Conservation (phyloP, 202 grass and related monocot species). For the Saccharum hybrid region DNA sequence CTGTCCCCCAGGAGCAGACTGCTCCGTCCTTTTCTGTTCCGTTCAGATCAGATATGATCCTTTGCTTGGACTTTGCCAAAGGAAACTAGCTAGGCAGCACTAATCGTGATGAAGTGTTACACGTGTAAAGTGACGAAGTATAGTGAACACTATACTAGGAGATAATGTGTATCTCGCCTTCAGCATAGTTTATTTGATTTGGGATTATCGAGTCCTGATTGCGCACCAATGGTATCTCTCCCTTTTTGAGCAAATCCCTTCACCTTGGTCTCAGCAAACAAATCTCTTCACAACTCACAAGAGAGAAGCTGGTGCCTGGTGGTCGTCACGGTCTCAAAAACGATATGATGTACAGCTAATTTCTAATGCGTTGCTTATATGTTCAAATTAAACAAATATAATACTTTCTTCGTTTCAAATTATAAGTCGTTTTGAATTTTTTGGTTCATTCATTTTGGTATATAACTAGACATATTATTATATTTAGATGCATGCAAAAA, state of each 20-base stretch:
- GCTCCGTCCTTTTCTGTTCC: not conserved
- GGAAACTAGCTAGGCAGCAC: not conserved
- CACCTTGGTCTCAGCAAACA: not conserved
- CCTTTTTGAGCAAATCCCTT: not conserved
- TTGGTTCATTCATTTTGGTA: too few species aligned
- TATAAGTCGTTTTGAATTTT: too few species aligned
- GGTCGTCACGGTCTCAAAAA: not conserved
- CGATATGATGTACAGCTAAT: not conserved
- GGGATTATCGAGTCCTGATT: not conserved
- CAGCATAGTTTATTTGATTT: constrained; percentile 1
- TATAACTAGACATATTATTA: too few species aligned
- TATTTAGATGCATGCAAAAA: too few species aligned
- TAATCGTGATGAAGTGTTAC: not conserved
- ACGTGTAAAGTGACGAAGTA: constrained; percentile 41
- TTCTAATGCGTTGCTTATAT: not conserved
- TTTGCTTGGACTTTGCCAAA: too few species aligned
- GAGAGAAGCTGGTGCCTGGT: not conserved
- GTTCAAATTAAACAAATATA: not conserved
- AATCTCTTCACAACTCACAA: not conserved
- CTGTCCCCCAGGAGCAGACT: constrained; percentile 31
- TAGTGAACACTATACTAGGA: constrained; percentile 12
- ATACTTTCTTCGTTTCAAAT: too few species aligned
- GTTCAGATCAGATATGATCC: too few species aligned
- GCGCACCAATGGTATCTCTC: too few species aligned
- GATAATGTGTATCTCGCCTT: not conserved